Evolutionary conservation across 75 land plant genomes (phyloP).

Genomic region (Sequoia sempervirens): DNA sequence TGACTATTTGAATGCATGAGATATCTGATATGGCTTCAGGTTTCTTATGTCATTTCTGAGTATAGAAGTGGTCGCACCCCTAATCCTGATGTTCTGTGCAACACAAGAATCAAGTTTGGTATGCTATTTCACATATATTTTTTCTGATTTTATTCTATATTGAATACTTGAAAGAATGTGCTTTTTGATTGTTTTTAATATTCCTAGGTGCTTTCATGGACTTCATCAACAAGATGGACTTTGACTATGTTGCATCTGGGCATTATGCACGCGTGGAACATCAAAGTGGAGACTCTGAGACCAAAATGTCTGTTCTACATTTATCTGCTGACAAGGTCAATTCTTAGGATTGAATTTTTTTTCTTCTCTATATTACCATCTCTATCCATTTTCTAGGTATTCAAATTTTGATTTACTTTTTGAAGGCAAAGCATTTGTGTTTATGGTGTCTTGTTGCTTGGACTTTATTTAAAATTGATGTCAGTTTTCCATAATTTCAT

Average conservation of each 20-base stretch:
- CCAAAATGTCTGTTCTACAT: slow-evolving; percentile 37
- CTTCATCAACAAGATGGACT: slow-evolving; percentile 59
- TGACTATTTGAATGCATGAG: neutral
- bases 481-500: neutral
- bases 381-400: neutral
- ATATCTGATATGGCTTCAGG: slow-evolving; percentile 38
- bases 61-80: slow-evolving; percentile 91
- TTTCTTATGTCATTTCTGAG: slow-evolving; percentile 83
- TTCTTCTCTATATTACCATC: neutral
- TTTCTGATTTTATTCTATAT: slow-evolving; percentile 3
- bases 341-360: neutral
- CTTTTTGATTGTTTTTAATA: neutral
- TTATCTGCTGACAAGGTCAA: slow-evolving; percentile 80
- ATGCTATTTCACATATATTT: neutral
- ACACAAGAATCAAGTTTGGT: slow-evolving; percentile 97
- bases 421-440: neutral
- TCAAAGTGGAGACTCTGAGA: slow-evolving; percentile 18
- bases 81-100: slow-evolving; percentile 98
- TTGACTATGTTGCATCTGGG: slow-evolving; percentile 95
- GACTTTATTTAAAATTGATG: neutral
- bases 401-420: neutral
- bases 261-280: slow-evolving; percentile 89
- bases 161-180: neutral
- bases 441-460: neutral
- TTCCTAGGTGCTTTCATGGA: slow-evolving; percentile 90